Conservation (phyloP, 345 rosid genomes). For the Hirschfeldia incana region DNA sequence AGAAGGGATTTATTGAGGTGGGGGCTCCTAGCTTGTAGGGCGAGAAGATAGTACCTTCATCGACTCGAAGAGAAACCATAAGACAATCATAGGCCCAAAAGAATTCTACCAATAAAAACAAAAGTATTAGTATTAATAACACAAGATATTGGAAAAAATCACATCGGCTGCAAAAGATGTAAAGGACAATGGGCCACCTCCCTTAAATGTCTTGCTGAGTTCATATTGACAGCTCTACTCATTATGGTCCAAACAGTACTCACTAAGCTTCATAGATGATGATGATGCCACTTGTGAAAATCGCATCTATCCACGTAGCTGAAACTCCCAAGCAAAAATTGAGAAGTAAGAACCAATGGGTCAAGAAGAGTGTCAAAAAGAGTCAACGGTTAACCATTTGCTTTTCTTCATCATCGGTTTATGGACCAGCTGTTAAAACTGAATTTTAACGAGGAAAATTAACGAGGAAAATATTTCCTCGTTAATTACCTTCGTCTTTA, state of each 20-base stretch:
- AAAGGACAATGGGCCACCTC: constrained; percentile 34
- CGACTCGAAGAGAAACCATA: constrained; percentile 27
- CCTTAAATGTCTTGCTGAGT: constrained; percentile 26
- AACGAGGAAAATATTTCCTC: no score
- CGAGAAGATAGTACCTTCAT: constrained; percentile 37
- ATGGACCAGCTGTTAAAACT: background rate
- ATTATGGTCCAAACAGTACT: constrained; percentile 31
- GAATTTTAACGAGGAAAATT: no score
- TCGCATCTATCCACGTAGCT: constrained; percentile 24
- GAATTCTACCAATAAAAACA: background rate
- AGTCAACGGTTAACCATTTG: no score
- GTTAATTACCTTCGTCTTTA: no score
- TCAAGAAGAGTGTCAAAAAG: constrained; percentile 3
- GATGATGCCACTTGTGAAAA: constrained; percentile 28
- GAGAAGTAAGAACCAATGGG: constrained; percentile 4
- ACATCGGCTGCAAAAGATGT: constrained; percentile 32
- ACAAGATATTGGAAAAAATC: background rate
- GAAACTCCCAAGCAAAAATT: background rate
- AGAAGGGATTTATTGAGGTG: constrained; percentile 40
- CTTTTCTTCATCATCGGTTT: no score
- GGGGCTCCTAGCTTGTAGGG: constrained; percentile 41
- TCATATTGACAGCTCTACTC: constrained; percentile 37
- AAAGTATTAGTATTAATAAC: no score
- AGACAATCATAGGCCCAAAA: constrained; percentile 31
- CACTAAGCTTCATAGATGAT: background rate